Evolutionary conservation across 2,329 filamentous ascomycete genomes (phyloP).

Genomic region (Blastomyces parvus): DNA sequence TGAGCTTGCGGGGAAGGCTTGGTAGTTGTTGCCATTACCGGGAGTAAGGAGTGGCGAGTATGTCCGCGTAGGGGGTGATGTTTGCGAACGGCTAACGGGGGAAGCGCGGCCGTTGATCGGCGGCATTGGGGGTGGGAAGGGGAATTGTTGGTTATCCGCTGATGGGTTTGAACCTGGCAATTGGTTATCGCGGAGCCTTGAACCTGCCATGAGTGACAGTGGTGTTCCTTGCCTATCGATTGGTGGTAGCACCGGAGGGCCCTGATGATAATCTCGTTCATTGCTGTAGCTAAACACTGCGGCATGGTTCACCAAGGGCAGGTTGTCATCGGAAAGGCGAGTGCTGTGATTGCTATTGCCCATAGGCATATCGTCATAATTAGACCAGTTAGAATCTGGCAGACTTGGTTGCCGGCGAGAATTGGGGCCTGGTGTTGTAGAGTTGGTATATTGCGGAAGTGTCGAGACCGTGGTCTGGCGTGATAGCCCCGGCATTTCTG

Average conservation of each 20-base stretch:
- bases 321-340: conserved; percentile 45
- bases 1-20: conserved; percentile 11
- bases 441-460: conserved; percentile 47
- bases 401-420: conserved; percentile 27
- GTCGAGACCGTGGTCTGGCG: conserved; percentile 54
- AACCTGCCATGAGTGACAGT: conserved; percentile 36
- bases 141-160: conserved; percentile 20
- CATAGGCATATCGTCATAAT: conserved; percentile 30
- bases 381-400: conserved; percentile 33
- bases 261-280: conserved; percentile 26
- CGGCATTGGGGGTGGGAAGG: conserved; percentile 13
- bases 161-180: conserved; percentile 14
- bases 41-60: conserved; percentile 10
- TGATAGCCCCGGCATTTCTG: conserved; percentile 48
- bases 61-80: conserved; percentile 13
- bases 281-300: conserved; percentile 13
- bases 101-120: conserved; percentile 13
- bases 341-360: conserved; percentile 38
- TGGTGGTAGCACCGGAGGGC: conserved; percentile 8
- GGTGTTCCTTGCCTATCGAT: conserved; percentile 43
- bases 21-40: conserved; percentile 7
- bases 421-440: conserved; percentile 41
- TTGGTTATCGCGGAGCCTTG: neutral
- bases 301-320: conserved; percentile 35
- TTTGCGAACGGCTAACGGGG: conserved; percentile 13